A percentile compares a stretch with the other conserved stretches of the same genome.
Evolutionary conservation across 1,284 basidiomycete species (phyloP).

Genomic region (Ganoderma boninense): DNA sequence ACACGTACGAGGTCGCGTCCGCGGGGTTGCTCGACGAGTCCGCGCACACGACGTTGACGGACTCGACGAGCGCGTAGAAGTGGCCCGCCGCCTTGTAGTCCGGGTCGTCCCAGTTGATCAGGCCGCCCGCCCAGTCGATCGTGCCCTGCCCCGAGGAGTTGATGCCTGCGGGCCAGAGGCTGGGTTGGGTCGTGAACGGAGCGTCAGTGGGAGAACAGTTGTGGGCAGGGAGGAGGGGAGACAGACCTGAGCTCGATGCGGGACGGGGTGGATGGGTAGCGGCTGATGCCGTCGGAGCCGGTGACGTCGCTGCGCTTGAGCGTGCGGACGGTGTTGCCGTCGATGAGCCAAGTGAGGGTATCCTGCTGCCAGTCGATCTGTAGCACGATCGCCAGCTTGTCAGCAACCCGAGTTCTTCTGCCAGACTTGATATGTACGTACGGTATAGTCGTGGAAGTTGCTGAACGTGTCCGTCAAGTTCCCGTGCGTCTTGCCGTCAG

Average conservation of each 20-base stretch:
- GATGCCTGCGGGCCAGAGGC: slow-evolving; percentile 84
- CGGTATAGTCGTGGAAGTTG: slow-evolving; percentile 82
- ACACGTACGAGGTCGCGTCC: slow-evolving; percentile 68
- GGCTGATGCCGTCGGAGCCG: slow-evolving; percentile 53
- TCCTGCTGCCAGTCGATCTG: slow-evolving; percentile 84
- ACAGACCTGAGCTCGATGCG: slow-evolving; percentile 78
- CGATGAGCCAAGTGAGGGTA: slow-evolving; percentile 70
- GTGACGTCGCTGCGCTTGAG: slow-evolving; percentile 67
- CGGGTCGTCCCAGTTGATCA: slow-evolving; percentile 80
- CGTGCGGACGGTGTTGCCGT: slow-evolving; percentile 75
- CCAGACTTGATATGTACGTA: slow-evolving; percentile 43
- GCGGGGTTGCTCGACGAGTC: slow-evolving; percentile 52
- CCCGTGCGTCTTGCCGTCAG: slow-evolving; percentile 54
- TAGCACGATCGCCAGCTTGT: not conserved
- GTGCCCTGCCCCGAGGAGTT: slow-evolving; percentile 67
- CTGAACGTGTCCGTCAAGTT: slow-evolving; percentile 66
- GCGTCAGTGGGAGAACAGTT: slow-evolving; percentile 4
- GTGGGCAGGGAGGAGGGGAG: not conserved
- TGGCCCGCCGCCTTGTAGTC: slow-evolving; percentile 72
- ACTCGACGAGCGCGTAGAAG: slow-evolving; percentile 24
- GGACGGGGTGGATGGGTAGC: slow-evolving; percentile 81
- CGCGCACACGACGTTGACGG: slow-evolving; percentile 65
- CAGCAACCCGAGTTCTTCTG: not conserved
- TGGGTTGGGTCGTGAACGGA: slow-evolving; percentile 36
- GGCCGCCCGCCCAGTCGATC: slow-evolving; percentile 79